Evolutionary conservation across 2,329 filamentous ascomycete species (phyloP), one percentile per base, ranked within the genome.

Genomic region (Dryadomyces quercus-mongolicae): DNA sequence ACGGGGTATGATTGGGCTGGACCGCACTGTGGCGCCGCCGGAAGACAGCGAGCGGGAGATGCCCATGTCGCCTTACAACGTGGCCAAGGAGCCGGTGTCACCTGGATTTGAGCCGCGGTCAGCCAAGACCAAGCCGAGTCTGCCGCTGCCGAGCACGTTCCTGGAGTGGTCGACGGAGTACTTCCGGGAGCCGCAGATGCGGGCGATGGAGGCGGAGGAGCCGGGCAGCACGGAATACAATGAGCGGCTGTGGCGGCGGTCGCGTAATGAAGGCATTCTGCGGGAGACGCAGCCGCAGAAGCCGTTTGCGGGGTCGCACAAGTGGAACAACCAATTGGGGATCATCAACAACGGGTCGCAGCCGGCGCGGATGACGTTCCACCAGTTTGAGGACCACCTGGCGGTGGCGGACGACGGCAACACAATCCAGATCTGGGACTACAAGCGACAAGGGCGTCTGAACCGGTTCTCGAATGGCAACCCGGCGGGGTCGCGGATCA

Each of bases 171-270:
- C 91, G 4, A 90, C 93, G 47, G 92, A 92, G 68, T 97, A 98
- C 67, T 98, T 97, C 76, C 88, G 91, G 34, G 91, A 97, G 67
- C 93, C 93, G 36, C 93, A 98, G 69, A 97, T 98, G 93, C 94
- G 93, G 65, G 85, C 89, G 3, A 91, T 87, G 55, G 93, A 98
- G 66, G 88, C 91, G 22, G 93, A 98, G 62, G 93, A 98, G 65
- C 93, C 93, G 15, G 93, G 93, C 38, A 96, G 90, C 64, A 88
- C 88, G 16, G 91, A 97, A 67, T 98, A 97, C 70, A 98, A 98
- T 62, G 86, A 93, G 65, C 83, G 93, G 16, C 74, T 98, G 2
- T 98, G 93, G 93, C 80, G 92, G 59, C 80, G 93, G 58, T 86
- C 90, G 54, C 85, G 93, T 46, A 98, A 98, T 63, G 93, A 98